Evolutionary conservation across 2,329 filamentous ascomycete genomes (phyloP), one percentile per base, ranked within the genome.

Genomic region (Calonectria henricotiae): DNA sequence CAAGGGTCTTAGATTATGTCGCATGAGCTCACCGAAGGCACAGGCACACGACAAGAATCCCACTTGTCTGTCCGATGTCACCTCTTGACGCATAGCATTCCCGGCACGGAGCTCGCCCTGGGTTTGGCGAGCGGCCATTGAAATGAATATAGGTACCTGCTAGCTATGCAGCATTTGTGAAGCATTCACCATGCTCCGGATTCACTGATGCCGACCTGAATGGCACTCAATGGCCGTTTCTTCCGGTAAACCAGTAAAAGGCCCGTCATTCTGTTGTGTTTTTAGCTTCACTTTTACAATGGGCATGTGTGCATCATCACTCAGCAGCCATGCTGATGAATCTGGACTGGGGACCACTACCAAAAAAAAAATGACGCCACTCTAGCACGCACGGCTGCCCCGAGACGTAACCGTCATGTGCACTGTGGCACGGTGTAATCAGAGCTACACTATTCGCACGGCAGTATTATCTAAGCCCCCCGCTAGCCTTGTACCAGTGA

Each of bases 21-120:
- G 49, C 66, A 63, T 68, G 66, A 68, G 62, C 49, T 62, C 47
- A 39, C 30, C 30, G 47, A 62, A 58, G 54, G 63, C 20, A 32
- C 47, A 5, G 27, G 32, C 61, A 44, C 46, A 47, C 60, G 37
- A 61, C 39, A 47, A 9, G 51, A 44, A 44, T 44, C 37, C 23
- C 39, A 1, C 55, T n/a, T 5, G 39, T 6, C 25, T 8, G 39
- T n/a, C 55, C 55, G 25, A 20, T 25, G 55, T 30, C 25, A 20
- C 9, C 13, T 2, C 37, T 27, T 6, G 32, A 6, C 15, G 32
- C 39, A 20, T 61, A 37, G 37, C 39, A 44, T 43, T 44, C 23
- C 15, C 39, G 43, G 27, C 15, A 32, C 39, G 15, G 39, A 44
- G n/a, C 51, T 58, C 51, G 51, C 51, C 23, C 35, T 58, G 20